Evolutionary conservation across 352 stramenopile genomes (phyloP), one percentile per base, ranked within the genome.

Genomic region (Nothophytophthora sp.): DNA sequence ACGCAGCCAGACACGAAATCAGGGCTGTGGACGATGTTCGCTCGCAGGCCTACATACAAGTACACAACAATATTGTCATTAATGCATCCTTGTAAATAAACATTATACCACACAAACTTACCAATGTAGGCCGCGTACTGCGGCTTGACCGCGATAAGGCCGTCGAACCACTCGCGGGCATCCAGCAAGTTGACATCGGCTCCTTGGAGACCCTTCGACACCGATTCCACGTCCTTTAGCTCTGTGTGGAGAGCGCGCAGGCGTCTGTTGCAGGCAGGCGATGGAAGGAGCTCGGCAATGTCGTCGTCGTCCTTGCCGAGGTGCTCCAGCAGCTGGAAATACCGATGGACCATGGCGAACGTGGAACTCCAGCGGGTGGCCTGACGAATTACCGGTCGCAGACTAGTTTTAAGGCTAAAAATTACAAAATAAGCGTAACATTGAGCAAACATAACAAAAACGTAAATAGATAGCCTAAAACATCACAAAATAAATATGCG

Each of bases 401-500:
- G 35, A 24, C 4, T 4, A 7, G 35, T 41, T 25, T 41, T 41
- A 27, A 41, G 35, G 6, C 35, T 41, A 41, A 2, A 29, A 45
- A 41, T 23, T 41, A 41, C 8, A 41, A 25, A 10, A 15, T 27
- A 27, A 24, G 6, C 15, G 15, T 41, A 23, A 41, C 4, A 24
- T 27, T 41, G 6, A 22, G n/a, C 18, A 41, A 15, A 7, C 23
- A 8, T 5, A 51, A 25, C 10, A 24, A 15, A 12, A 35, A 52
- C 28, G 33, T 38, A 39, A 1, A 41, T 3, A 2, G 47, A 55
- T 19, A 46, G 25, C 18, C 16, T 12, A 25, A 7, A 5, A 4
- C 4, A 27, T 25, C 35, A 36, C 20, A 40, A 51, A 23, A 52
- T 19, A 23, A 59, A 25, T 52, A n/a, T 52, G 33, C 0, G 41